These are phyloP conservation scores for Thalia dealbata DNA, from an alignment of 176 grass and related monocot genomes.

Conservation along the genomic window DNA sequence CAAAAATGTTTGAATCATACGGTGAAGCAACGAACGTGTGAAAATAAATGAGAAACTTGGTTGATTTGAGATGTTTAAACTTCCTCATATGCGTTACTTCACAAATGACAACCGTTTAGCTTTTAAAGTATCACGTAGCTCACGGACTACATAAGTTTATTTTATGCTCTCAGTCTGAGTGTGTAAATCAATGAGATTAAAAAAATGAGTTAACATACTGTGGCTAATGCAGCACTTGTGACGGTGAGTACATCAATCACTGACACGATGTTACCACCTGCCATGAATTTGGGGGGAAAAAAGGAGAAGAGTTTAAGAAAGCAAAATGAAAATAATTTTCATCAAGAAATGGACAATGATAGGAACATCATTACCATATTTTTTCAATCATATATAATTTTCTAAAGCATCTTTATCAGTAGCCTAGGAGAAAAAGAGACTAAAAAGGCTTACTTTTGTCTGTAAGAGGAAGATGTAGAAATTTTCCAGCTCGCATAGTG, in stretches of 20 bases:
- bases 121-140: too few species aligned
- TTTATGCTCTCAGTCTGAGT: neutral
- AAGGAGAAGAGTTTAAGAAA: too few species aligned
- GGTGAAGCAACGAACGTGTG: neutral
- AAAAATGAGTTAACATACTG: conserved; percentile 27
- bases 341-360: neutral
- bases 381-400: neutral
- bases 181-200: neutral
- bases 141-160: too few species aligned
- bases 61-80: neutral
- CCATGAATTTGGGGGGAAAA: neutral
- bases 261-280: conserved; percentile 51
- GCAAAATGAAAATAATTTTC: too few species aligned
- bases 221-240: conserved; percentile 43
- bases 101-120: too few species aligned
- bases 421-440: neutral
- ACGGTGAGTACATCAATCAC: conserved; percentile 64
- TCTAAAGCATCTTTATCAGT: neutral
- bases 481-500: conserved; percentile 67
- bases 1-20: neutral
- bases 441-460: conserved; percentile 30
- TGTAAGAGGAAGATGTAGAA: conserved; percentile 66
- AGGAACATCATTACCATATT: neutral
- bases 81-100: too few species aligned
- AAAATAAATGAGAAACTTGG: neutral